phyloP scores from a whole-genome alignment of 2,329 filamentous ascomycete genomes.

The Rutstroemia sp. region DNA sequence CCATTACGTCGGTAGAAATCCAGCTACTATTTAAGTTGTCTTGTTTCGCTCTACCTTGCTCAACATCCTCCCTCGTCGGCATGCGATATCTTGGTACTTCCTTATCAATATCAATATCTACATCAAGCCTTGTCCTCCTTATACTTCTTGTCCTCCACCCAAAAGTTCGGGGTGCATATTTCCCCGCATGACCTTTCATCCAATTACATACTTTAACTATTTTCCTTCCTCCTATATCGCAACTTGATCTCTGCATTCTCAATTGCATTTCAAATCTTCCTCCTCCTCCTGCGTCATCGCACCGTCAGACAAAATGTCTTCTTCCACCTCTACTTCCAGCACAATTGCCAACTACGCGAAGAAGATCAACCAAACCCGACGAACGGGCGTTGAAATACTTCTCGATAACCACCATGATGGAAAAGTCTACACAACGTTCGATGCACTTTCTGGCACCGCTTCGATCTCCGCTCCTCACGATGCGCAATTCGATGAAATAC shows the following conservation, averaged over 20 bases:
- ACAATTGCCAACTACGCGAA: slow-evolving; percentile 23
- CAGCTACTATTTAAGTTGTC: too few relatives aligned
- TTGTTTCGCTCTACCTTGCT: too few relatives aligned
- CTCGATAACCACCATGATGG: slow-evolving; percentile 22
- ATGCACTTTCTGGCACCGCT: slow-evolving; percentile 23
- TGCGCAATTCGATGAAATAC: slow-evolving; percentile 26
- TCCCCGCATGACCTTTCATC: slow-evolving; percentile 4
- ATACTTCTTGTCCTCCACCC: not conserved
- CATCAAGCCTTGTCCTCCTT: not conserved
- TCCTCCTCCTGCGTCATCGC: not conserved
- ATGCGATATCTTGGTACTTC: not conserved
- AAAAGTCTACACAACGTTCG: slow-evolving; percentile 27
- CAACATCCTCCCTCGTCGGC: not conserved
- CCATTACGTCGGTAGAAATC: too few relatives aligned
- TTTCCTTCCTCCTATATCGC: not conserved
- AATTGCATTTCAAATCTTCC: too few relatives aligned
- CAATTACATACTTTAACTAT: not conserved
- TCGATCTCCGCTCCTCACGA: slow-evolving; percentile 24
- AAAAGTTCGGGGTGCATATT: slow-evolving; percentile 1
- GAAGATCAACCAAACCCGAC: slow-evolving; percentile 15
- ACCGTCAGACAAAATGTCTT: slow-evolving; percentile 15
- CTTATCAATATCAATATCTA: slow-evolving; percentile 6
- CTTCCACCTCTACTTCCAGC: slow-evolving; percentile 20
- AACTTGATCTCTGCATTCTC: not conserved
- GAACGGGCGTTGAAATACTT: slow-evolving; percentile 24